These are phyloP conservation scores for Psilocybe cyanescens DNA, from an alignment of 768 basidiomycete genomes.

Conservation along the genomic window DNA sequence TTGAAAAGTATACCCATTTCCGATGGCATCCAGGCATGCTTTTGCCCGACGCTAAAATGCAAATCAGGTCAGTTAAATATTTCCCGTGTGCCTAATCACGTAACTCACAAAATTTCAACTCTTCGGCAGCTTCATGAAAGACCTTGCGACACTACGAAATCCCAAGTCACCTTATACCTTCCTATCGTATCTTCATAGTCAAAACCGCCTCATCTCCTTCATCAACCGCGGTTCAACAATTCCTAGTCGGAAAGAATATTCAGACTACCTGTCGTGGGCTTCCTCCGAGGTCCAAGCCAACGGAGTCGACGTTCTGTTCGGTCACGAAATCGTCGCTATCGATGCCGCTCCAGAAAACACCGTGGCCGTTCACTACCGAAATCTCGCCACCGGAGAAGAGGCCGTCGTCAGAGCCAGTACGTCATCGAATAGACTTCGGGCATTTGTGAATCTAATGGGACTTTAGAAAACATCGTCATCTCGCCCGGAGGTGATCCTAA, in stretches of 20 bases:
- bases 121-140: constrained; percentile 50
- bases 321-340: constrained; percentile 49
- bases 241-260: constrained; percentile 55
- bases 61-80: constrained; percentile 43
- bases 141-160: constrained; percentile 54
- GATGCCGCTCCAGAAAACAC: constrained; percentile 33
- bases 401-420: constrained; percentile 40
- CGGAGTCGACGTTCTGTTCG: constrained; percentile 47
- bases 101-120: constrained; percentile 1
- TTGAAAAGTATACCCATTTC: constrained; percentile 51
- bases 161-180: constrained; percentile 57
- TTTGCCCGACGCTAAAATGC: constrained; percentile 54
- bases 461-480: constrained; percentile 49
- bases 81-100: background rate
- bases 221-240: constrained; percentile 56
- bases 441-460: background rate
- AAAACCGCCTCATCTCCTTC: constrained; percentile 52
- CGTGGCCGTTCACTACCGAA: constrained; percentile 41
- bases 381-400: constrained; percentile 37
- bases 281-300: constrained; percentile 45
- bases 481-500: constrained; percentile 52
- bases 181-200: constrained; percentile 53
- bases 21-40: constrained; percentile 63
- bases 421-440: constrained; percentile 14
- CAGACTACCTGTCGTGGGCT: constrained; percentile 59